A percentile compares a stretch with the other conserved stretches of the same genome.
These are phyloP conservation scores for Acanthamoeba royreba DNA, from an alignment of 208 protist species.

Conservation along the genomic window DNA sequence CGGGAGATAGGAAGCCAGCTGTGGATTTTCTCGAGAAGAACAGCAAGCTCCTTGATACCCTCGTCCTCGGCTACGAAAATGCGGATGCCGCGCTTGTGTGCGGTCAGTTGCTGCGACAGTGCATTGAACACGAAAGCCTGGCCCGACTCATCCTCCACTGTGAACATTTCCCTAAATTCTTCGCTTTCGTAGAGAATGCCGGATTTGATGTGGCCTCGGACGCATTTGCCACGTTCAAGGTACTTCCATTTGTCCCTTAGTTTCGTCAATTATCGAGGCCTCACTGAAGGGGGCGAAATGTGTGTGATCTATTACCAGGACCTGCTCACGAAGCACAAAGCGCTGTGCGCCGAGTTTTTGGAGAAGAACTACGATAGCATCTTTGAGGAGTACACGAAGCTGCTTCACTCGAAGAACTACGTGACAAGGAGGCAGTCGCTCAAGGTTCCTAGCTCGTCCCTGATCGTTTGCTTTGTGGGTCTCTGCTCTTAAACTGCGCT, in stretches of 20 bases:
- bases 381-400: conserved; percentile 73
- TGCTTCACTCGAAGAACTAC: conserved; percentile 86
- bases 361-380: conserved; percentile 82
- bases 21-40: too few relatives aligned
- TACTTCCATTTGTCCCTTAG: neutral
- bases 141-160: too few relatives aligned
- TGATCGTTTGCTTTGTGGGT: neutral
- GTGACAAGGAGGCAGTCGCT: conserved; percentile 85
- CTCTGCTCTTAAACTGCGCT: neutral
- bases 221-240: too few relatives aligned
- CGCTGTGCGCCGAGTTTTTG: conserved; percentile 78
- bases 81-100: too few relatives aligned
- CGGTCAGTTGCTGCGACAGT: too few relatives aligned
- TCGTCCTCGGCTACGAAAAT: too few relatives aligned
- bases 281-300: neutral
- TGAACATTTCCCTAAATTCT: too few relatives aligned
- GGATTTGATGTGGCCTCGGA: too few relatives aligned
- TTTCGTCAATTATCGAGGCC: neutral
- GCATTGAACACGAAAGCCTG: too few relatives aligned
- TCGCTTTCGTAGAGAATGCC: too few relatives aligned
- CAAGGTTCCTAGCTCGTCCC: conserved; percentile 59
- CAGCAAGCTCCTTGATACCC: too few relatives aligned
- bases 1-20: too few relatives aligned
- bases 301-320: conserved; percentile 59
- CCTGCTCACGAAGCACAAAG: conserved; percentile 84